Evolutionary conservation across 768 basidiomycete species (phyloP), one percentile per base, ranked within the genome.

Genomic region (Tulasnella sp.): DNA sequence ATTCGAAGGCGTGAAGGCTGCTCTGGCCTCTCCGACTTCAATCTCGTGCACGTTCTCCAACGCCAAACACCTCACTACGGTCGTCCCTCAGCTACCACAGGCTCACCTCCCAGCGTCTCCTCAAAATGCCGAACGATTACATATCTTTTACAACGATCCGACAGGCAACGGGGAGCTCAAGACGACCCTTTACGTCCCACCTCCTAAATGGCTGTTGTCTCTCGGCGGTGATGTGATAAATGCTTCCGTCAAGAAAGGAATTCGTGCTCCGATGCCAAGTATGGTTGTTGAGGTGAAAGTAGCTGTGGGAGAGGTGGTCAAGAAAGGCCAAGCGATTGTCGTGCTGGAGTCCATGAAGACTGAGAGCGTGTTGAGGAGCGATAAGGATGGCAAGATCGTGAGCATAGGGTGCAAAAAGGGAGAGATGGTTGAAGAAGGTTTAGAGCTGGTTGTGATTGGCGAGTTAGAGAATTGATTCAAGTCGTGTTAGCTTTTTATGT

Each of bases 301-400:
- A 29, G 72, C 71, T 53, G 69, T 75, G 1, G 91, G 90, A 3
- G 83, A 92, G 45, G 69, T 65, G 12, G 84, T 95, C 34, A 79
- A 81, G 66, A 79, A 75, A 60, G 88, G 87, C 0, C 83, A 91
- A 61, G 76, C 76, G 6, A 72, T 89, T 7, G 78, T 90, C 27
- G 77, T 92, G 4, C 66, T 93, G 61, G 91, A 93, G 68, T 93
- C 90, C 61, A 96, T 95, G 91, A 96, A 96, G 76, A 95, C 90
- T 57, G 90, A 93, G 67, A 92, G 84, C 33, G 83, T 88, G 35
- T 64, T 95, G 56, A 72, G 88, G 48, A 78, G 87, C 12, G 73
- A 78, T 53, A 69, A 68, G 6, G 68, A 73, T 32, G 91, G 89
- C 3, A 67, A 79, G 4, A 80, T 93, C 6, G 78, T 71, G 58